Evolutionary conservation across 2,329 filamentous ascomycete genomes (phyloP).

Genomic region (Claviceps sp.): DNA sequence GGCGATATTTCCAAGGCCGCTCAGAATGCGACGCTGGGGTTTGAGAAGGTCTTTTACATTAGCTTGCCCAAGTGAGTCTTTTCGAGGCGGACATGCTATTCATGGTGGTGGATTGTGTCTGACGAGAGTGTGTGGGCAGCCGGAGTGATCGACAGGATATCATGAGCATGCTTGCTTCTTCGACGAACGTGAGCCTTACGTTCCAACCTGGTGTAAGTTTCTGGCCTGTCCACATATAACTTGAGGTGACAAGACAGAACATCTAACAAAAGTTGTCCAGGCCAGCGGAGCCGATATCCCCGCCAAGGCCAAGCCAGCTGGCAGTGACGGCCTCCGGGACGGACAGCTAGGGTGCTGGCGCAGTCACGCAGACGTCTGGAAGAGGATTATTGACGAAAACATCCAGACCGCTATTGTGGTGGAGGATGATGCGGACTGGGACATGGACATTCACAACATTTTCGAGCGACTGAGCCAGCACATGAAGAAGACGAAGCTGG

Average conservation of each 20-base stretch:
- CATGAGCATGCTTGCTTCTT: conserved; percentile 1
- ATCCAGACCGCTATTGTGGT: conserved; percentile 1
- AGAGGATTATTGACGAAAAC: not conserved
- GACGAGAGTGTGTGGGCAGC: not conserved
- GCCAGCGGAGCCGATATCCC: not conserved
- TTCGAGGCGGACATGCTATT: too few relatives aligned
- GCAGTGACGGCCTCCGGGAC: not conserved
- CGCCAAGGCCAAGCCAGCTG: not conserved
- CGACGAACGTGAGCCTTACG: not conserved
- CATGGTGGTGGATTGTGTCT: too few relatives aligned
- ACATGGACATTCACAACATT: not conserved
- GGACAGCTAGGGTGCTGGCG: conserved; percentile 2
- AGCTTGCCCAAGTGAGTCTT: not conserved
- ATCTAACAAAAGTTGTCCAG: not conserved
- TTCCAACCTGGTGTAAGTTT: not conserved
- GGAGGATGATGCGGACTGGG: conserved; percentile 3
- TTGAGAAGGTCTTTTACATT: conserved; percentile 3
- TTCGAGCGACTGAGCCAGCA: not conserved
- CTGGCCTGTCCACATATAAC: not conserved
- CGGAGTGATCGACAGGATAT: conserved; percentile 2
- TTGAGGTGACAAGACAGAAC: too few relatives aligned
- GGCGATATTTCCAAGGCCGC: not conserved
- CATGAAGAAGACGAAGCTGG: not conserved
- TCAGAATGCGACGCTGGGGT: conserved; percentile 1
- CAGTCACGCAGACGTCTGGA: not conserved